phyloP scores from a whole-genome alignment of 371 early-diverging fungal species.

The Mortierella polycephala region DNA sequence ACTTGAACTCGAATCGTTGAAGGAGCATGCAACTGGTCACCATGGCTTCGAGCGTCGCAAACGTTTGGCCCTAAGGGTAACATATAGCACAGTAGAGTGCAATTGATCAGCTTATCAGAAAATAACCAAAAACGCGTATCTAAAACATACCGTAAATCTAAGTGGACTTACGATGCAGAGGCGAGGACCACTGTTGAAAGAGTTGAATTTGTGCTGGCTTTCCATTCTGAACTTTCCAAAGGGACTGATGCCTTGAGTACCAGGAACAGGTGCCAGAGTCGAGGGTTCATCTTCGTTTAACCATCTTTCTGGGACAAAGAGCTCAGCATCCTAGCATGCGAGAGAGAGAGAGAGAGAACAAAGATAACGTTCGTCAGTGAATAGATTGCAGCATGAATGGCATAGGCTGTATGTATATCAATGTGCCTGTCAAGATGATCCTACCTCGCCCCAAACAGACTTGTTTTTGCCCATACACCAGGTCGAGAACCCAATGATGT shows the following conservation, averaged over 20 bases:
- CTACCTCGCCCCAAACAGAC: slow-evolving; percentile 32
- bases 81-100: not conserved
- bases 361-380: no score
- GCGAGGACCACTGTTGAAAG: slow-evolving; percentile 43
- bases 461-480: slow-evolving; percentile 44
- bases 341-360: no score
- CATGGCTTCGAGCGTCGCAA: slow-evolving; percentile 67
- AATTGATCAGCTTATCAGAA: not conserved
- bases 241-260: slow-evolving; percentile 1
- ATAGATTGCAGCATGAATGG: no score
- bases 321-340: slow-evolving; percentile 20
- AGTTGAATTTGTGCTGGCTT: slow-evolving; percentile 40
- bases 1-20: slow-evolving; percentile 56
- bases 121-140: not conserved
- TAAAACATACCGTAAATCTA: not conserved
- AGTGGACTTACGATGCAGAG: slow-evolving; percentile 26
- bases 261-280: not conserved
- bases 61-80: slow-evolving; percentile 46
- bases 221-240: slow-evolving; percentile 45
- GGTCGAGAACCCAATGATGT: slow-evolving; percentile 27
- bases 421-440: no score
- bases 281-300: not conserved
- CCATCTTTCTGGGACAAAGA: slow-evolving; percentile 48
- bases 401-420: no score
- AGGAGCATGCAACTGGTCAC: slow-evolving; percentile 60